phyloP scores from a whole-genome alignment of 163 green algal genomes.

The Prototheca stagnorum region DNA sequence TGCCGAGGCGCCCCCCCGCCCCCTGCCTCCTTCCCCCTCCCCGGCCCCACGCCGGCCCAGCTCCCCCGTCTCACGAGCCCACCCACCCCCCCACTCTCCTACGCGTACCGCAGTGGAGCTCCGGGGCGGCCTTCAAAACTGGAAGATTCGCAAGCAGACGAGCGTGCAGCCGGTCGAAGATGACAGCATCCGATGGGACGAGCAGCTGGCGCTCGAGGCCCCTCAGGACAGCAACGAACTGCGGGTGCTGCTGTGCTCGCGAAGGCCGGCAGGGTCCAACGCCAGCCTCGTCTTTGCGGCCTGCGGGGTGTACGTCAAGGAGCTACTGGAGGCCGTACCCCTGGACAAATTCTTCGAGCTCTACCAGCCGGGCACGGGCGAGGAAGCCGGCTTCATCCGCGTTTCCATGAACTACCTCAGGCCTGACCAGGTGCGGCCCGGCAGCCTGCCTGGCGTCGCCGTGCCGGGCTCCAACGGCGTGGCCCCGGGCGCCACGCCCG shows the following conservation, averaged over 20 bases:
- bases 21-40: too few species aligned
- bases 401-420: constrained; percentile 32
- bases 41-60: too few species aligned
- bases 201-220: constrained; percentile 48
- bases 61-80: too few species aligned
- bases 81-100: too few species aligned
- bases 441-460: neutral
- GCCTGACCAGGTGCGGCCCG: constrained; percentile 14
- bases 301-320: constrained; percentile 63
- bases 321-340: constrained; percentile 77
- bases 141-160: constrained; percentile 32
- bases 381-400: constrained; percentile 66
- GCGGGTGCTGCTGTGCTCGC: constrained; percentile 68
- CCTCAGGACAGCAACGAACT: constrained; percentile 57
- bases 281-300: neutral
- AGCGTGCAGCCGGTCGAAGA: constrained; percentile 8
- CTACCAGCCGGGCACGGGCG: constrained; percentile 62
- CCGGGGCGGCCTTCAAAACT: constrained; percentile 26
- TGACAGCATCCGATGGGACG: constrained; percentile 40
- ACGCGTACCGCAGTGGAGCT: constrained; percentile 54
- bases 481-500: neutral
- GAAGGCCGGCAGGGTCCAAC: constrained; percentile 37
- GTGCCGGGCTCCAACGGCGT: neutral
- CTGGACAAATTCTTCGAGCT: constrained; percentile 95
- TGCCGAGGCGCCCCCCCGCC: too few species aligned